Percentiles rank a stretch among this genome's conserved stretches.
Evolutionary conservation across 176 grass and related monocot species (phyloP).

Genomic region (Raddia distichophylla): DNA sequence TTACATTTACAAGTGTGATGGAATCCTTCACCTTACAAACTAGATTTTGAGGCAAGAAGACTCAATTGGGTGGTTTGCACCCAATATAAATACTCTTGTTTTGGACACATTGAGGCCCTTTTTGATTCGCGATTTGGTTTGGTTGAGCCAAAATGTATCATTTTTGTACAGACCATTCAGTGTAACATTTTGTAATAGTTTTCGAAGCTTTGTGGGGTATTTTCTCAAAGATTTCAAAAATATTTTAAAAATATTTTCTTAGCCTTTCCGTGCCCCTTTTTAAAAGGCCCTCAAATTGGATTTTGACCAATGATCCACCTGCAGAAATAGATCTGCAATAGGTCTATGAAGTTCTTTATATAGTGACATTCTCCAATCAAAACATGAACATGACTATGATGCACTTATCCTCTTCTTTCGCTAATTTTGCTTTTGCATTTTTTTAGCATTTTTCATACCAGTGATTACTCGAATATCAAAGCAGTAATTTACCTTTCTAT

Average conservation of each 20-base stretch:
- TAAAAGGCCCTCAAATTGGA: neutral
- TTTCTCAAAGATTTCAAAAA: no score
- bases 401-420: neutral
- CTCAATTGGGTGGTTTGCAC: neutral
- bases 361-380: neutral
- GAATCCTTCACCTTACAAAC: neutral
- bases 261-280: no score
- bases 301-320: neutral
- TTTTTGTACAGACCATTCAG: no score
- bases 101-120: neutral
- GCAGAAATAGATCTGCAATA: neutral
- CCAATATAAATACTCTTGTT: no score
- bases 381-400: constrained; percentile 8
- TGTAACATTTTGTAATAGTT: no score
- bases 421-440: neutral
- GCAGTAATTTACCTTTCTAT: neutral
- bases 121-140: no score
- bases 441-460: neutral
- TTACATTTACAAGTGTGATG: neutral
- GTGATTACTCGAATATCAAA: constrained; percentile 18
- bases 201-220: no score
- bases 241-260: no score
- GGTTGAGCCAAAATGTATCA: no score
- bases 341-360: neutral
- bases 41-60: neutral